Evolutionary conservation across 139 green algal species (phyloP).

Genomic region (Chlamydomonas asymmetrica): DNA sequence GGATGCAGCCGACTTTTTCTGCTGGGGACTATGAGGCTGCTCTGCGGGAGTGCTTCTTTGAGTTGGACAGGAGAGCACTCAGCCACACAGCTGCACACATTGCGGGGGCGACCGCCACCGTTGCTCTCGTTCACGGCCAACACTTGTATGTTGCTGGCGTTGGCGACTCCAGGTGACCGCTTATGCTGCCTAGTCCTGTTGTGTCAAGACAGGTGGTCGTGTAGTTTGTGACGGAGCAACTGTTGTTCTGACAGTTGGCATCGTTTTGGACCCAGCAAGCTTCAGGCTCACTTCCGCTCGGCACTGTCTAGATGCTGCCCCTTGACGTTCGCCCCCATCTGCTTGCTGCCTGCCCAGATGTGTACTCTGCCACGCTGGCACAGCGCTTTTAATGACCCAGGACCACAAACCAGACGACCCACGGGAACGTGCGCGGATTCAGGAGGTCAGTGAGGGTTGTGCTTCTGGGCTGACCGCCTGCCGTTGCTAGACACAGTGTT

Average conservation of each 20-base stretch:
- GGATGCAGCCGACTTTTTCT: background rate
- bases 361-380: conserved; percentile 26
- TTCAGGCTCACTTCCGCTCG: too few species aligned
- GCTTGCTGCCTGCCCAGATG: too few species aligned
- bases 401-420: conserved; percentile 35
- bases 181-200: too few species aligned
- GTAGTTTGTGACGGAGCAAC: too few species aligned
- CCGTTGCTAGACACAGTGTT: too few species aligned
- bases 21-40: background rate
- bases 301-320: too few species aligned
- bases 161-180: conserved; percentile 33
- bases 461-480: too few species aligned
- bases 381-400: conserved; percentile 24
- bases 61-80: conserved; percentile 21
- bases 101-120: conserved; percentile 28
- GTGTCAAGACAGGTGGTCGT: too few species aligned
- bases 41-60: conserved; percentile 31
- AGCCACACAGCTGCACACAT: conserved; percentile 12
- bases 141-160: conserved; percentile 36
- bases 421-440: conserved; percentile 22
- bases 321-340: too few species aligned
- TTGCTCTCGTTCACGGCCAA: conserved; percentile 31
- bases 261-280: too few species aligned
- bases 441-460: conserved; percentile 6
- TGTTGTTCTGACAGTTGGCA: too few species aligned